Evolutionary conservation across 495 filamentous ascomycete species (phyloP), one percentile per base, ranked within the genome.

Genomic region (Tuber umbilicatum): DNA sequence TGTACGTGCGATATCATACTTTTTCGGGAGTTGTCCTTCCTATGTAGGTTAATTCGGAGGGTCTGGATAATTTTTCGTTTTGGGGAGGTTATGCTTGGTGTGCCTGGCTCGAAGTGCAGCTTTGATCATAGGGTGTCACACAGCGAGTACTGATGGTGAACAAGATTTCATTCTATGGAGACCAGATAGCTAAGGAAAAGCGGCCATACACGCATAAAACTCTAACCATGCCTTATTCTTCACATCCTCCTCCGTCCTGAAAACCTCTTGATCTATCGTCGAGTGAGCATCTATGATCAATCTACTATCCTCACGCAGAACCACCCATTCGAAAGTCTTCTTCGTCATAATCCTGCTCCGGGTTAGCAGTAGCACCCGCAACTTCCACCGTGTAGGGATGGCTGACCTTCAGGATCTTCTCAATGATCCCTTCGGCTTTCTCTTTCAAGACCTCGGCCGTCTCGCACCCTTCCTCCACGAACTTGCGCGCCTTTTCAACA

Each of bases 401-500:
- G 17, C 55, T 16, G 35, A 35, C 55, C 55, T 12, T 27, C 7
- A 27, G 6, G 27, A 27, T n/a, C 50, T 55, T 55, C 10, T 64
- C 10, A 14, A 64, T 64, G 12, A 64, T 17, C 10, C 55, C 55
- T 64, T 64, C 12, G 7, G 55, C 27, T 4, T 35, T 64, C n/a
- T 64, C 55, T 10, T 5, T 31, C 27, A 64, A 1, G 27, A 17
- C 55, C 27, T 64, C 6, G 60, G 1, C 50, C 39, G 69, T 45
- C 37, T 37, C 19, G 16, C 35, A 69, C 47, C 40, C 68, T 69
- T 64, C 41, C 27, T 76, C 64, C 45, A 88, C 60, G 86, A 86
- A 88, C 27, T 41, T 78, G 75, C 42, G 81, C 2, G 86, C 87
- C 82, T 88, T 89, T 38, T 85, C 84, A 9, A 83, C 86, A 74